Base-by-base conservation (phyloP, 202 grass and related monocot genomes). In the Alloteropsis angusta region DNA sequence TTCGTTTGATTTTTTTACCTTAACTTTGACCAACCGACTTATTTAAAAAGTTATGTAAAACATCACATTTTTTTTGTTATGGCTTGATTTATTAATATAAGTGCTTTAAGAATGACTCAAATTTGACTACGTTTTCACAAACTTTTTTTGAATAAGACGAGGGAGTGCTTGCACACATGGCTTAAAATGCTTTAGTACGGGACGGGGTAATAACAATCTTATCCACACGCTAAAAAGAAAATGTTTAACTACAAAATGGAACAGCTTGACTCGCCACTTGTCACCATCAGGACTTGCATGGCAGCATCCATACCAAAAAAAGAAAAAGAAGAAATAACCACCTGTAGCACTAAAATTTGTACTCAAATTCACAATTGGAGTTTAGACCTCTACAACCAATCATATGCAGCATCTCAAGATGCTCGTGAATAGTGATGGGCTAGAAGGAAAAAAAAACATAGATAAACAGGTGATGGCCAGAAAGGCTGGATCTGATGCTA, bases 401-500 rank as follows among this genome's bases (percentile, higher is more conserved):
- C 55, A 17, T 56, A 72, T 22, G 39, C 16, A 32, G 30, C 8
- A 68, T 66, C 11, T 7, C 39, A 36, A 46, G 43, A 60, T 44
- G 84, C 21, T 2, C 6, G 17, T 60, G 68, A 30, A 30, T 30
- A 26, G n/a, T 37, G 66, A 39, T 18, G 41, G 57, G 18, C 37
- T 9, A 49, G 17, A 72, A 35, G 2, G 4, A 48, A 18, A 34
- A 30, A 48, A 6, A 11, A 10, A 10, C 22, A 57, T 3, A 12
- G 25, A 57, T 49, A 0, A 23, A 23, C 12, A 60, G 14, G 14
- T 45, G 43, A n/a, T n/a, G 56, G 68, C 34, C 18, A 58, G 16
- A 28, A 41, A 78, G 60, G 18, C 60, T 61, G 54, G 67, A 83
- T 83, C 60, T 4, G 60, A 83, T 73, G 38, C 28, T 30, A 30